Evolutionary conservation across 495 filamentous ascomycete genomes (phyloP).

Genomic region (Parachaetomium inaequale): DNA sequence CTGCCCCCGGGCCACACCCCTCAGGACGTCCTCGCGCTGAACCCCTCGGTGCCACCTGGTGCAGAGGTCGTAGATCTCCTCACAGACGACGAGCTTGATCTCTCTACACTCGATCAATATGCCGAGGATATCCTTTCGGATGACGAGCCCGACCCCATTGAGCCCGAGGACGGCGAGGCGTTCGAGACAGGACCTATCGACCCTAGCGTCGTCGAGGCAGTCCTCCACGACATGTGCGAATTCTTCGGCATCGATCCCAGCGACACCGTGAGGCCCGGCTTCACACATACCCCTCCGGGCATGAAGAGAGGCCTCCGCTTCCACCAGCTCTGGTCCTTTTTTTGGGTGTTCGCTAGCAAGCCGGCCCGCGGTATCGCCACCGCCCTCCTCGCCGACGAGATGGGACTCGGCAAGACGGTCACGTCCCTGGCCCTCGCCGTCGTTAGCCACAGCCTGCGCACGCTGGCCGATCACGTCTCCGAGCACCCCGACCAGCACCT

Average conservation of each 20-base stretch:
- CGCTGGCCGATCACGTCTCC: constrained; percentile 4
- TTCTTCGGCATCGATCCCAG: constrained; percentile 10
- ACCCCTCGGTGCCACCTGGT: background rate
- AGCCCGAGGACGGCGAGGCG: background rate
- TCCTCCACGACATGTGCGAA: constrained; percentile 4
- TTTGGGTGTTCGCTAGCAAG: constrained; percentile 2
- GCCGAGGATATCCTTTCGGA: background rate
- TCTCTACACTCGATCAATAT: background rate
- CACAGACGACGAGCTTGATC: constrained; percentile 5
- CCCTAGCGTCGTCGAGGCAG: constrained; percentile 5
- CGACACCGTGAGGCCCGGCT: constrained; percentile 2
- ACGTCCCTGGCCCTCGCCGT: constrained; percentile 8
- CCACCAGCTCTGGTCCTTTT: constrained; percentile 6
- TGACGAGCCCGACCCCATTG: background rate
- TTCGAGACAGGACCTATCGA: constrained; percentile 7
- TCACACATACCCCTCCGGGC: background rate
- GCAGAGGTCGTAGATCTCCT: constrained; percentile 1
- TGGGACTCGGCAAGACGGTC: constrained; percentile 6
- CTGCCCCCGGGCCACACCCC: background rate
- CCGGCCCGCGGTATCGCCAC: constrained; percentile 1
- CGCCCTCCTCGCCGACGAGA: constrained; percentile 9
- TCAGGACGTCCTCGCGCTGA: background rate
- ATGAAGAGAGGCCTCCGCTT: constrained; percentile 3
- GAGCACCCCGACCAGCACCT: constrained; percentile 4
- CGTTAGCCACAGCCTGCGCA: constrained; percentile 5